These are phyloP conservation scores for Kwoniella shivajii DNA, from an alignment of 1,284 basidiomycete species.

Conservation along the genomic window DNA sequence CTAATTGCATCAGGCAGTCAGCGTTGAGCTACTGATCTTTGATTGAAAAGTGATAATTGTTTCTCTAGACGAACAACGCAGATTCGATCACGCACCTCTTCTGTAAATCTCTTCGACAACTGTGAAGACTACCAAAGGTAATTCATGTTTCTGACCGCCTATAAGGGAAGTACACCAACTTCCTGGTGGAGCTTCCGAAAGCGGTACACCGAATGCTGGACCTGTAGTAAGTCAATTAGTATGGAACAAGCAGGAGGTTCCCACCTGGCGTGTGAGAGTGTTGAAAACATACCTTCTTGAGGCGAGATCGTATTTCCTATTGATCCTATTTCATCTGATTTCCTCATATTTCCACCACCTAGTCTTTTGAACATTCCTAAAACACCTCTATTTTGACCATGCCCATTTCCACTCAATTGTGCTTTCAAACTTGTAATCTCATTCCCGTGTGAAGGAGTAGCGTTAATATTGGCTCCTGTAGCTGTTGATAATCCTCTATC, in stretches of 20 bases:
- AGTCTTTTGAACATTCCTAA: constrained; percentile 28
- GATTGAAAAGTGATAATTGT: too few relatives aligned
- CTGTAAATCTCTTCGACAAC: constrained; percentile 53
- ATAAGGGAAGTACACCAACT: constrained; percentile 47
- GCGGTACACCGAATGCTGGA: constrained; percentile 38
- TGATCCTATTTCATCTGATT: not conserved
- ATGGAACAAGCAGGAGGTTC: not conserved
- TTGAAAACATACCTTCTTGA: constrained; percentile 1
- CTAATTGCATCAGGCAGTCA: constrained; percentile 24
- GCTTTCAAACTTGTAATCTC: not conserved
- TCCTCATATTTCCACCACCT: constrained; percentile 12
- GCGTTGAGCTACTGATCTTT: not conserved
- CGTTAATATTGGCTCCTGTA: not conserved
- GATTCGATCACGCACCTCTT: constrained; percentile 33
- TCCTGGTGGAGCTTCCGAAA: constrained; percentile 36
- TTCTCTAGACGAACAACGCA: not conserved
- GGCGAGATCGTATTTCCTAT: not conserved
- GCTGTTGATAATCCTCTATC: constrained; percentile 20
- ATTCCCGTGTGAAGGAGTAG: not conserved
- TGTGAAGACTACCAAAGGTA: constrained; percentile 48
- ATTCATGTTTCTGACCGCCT: constrained; percentile 47
- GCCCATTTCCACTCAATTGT: constrained; percentile 1
- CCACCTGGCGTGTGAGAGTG: not conserved
- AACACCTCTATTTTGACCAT: constrained; percentile 18
- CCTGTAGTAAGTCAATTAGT: constrained; percentile 9